Evolutionary conservation across 2,329 filamentous ascomycete species (phyloP).

Genomic region (Camillea tinctor): DNA sequence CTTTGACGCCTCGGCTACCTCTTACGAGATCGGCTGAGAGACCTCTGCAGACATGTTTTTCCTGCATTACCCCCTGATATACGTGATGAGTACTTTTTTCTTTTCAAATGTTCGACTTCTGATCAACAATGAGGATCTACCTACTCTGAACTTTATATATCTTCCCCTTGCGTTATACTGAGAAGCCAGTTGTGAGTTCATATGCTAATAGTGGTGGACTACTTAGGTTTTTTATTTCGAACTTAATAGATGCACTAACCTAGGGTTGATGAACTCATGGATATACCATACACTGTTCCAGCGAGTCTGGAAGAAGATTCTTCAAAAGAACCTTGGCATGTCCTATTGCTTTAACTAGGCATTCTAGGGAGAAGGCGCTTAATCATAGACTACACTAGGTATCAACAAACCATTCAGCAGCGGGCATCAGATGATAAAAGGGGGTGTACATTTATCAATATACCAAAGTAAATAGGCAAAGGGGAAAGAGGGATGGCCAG

Average conservation of each 20-base stretch:
- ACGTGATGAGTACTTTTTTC: conserved; percentile 29
- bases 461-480: too few species aligned
- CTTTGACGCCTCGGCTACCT: background rate
- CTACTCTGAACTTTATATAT: conserved; percentile 24
- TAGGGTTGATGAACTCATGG: too few species aligned
- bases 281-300: too few species aligned
- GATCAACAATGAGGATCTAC: conserved; percentile 30
- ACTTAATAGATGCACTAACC: background rate
- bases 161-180: background rate
- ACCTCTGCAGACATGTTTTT: background rate
- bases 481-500: too few species aligned
- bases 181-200: background rate
- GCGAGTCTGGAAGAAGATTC: too few species aligned
- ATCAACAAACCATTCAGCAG: too few species aligned
- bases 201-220: background rate
- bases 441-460: too few species aligned
- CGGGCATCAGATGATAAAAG: too few species aligned
- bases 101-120: conserved; percentile 34
- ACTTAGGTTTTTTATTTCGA: background rate
- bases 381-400: too few species aligned
- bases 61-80: conserved; percentile 4
- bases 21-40: background rate
- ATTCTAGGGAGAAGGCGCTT: too few species aligned
- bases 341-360: too few species aligned
- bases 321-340: too few species aligned